Conservation (phyloP, 2,329 filamentous ascomycete genomes). For the Aspergillus unguis region DNA sequence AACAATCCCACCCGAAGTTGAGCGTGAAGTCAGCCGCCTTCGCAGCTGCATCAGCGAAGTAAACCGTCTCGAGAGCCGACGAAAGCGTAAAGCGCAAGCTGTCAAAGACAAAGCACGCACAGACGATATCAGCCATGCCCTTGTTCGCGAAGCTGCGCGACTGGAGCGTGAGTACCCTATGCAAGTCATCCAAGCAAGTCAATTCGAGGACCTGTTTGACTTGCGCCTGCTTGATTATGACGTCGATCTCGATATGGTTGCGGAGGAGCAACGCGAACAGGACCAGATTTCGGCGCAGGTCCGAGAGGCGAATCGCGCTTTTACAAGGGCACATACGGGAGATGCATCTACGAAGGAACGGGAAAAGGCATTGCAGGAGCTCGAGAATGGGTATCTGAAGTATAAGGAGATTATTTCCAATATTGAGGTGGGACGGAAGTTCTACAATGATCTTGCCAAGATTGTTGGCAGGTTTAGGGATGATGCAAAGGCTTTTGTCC, state of each 20-base stretch:
- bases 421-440: constrained; percentile 85
- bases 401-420: constrained; percentile 96
- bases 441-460: constrained; percentile 92
- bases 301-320: constrained; percentile 71
- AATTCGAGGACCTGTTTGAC: constrained; percentile 91
- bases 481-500: constrained; percentile 72
- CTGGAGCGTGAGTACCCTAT: constrained; percentile 83
- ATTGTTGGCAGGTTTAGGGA: constrained; percentile 85
- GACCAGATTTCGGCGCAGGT: constrained; percentile 67
- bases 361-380: constrained; percentile 77
- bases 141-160: constrained; percentile 76
- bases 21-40: constrained; percentile 72
- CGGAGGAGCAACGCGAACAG: constrained; percentile 73
- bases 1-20: constrained; percentile 74
- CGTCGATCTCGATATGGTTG: constrained; percentile 66
- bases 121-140: constrained; percentile 84
- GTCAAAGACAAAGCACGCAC: constrained; percentile 74
- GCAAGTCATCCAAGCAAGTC: constrained; percentile 77
- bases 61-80: constrained; percentile 73
- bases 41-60: constrained; percentile 82
- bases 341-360: constrained; percentile 69
- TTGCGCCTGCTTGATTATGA: constrained; percentile 78
- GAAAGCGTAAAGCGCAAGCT: constrained; percentile 74
- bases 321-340: constrained; percentile 67
- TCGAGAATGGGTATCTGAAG: constrained; percentile 90